Base-by-base conservation (phyloP, 345 rosid species). In the Hypericum androsaemum region DNA sequence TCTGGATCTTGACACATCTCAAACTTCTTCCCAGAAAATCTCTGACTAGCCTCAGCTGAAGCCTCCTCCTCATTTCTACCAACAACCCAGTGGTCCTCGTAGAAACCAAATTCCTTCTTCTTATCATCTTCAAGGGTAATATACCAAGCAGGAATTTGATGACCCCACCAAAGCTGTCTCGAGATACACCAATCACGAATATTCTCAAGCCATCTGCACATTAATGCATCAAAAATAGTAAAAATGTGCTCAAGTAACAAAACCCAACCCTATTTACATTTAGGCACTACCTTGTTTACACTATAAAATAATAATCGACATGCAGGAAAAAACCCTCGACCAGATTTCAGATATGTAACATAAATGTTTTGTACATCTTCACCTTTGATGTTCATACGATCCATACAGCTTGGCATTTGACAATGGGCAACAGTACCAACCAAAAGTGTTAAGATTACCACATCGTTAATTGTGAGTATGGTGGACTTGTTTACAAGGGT, bases 101-200 rank as follows among this genome's bases (percentile, higher is more conserved):
- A 85, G 15, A 75, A 74, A 65, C 95, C 97, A 14, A 81, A 39
- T 67, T 92, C 94, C 74, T 78, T 85, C 49, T 57, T 64, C 47
- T 71, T 69, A 74, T 92, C 98, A 43, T 78, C 94, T 54, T 81
- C 97, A 35, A 85, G 64, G 0, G 82, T 77, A 50, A 75, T 80
- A 71, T 88, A 92, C 97, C 94, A 92, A 12, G 97, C 98, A 46
- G 95, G 98, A 46, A 92, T 74, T 10, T 82, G 81, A 50, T 92
- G 97, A 44, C 97, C 98, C 95, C 97, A 92, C 98, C 97, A 88
- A 16, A 92, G 90, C 74, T 92, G 97, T 81, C 97, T 80, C 28
- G 94, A 88, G 54, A 88, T 63, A 64, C 97, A 92, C 98, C 98
- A 88, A 72, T 92, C 98, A 43, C 85, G 86, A 40, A 88, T 88